Evolutionary conservation across 1,139 yeast species (phyloP).

Genomic region (Lodderomyces pseudojiufengensis): DNA sequence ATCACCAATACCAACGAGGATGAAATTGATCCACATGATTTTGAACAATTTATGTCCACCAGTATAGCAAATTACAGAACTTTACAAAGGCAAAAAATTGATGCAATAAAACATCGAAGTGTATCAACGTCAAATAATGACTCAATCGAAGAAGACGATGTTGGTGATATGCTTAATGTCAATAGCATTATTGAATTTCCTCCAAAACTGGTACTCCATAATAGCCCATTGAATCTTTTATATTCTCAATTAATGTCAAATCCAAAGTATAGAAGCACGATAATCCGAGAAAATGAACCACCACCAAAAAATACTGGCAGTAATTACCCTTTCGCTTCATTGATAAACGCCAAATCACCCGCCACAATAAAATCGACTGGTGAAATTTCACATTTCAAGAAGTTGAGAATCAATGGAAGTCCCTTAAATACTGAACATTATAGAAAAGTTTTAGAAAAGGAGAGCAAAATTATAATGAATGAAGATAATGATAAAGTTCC

Average conservation of each 20-base stretch:
- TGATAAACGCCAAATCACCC: conserved; percentile 28
- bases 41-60: conserved; percentile 34
- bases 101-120: conserved; percentile 10
- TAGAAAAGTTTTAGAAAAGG: conserved; percentile 13
- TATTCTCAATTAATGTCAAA: conserved; percentile 16
- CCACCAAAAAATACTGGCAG: conserved; percentile 2
- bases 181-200: too few species aligned
- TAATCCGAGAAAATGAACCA: too few species aligned
- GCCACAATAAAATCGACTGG: conserved; percentile 38
- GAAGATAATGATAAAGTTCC: conserved; percentile 1
- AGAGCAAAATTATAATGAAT: too few species aligned
- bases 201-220: conserved; percentile 7
- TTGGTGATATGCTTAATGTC: too few species aligned
- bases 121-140: conserved; percentile 8
- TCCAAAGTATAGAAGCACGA: conserved; percentile 14
- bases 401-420: conserved; percentile 40
- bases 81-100: conserved; percentile 21
- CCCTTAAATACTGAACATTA: conserved; percentile 34
- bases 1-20: conserved; percentile 7
- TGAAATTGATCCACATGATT: conserved; percentile 25
- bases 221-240: conserved; percentile 22
- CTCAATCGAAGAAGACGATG: too few species aligned
- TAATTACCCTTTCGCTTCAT: conserved; percentile 13
- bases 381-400: conserved; percentile 41
- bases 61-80: conserved; percentile 34